Evolutionary conservation across 169 alveolate genomes (phyloP), one percentile per base, ranked within the genome.

Genomic region (Plasmodium yoelii): DNA sequence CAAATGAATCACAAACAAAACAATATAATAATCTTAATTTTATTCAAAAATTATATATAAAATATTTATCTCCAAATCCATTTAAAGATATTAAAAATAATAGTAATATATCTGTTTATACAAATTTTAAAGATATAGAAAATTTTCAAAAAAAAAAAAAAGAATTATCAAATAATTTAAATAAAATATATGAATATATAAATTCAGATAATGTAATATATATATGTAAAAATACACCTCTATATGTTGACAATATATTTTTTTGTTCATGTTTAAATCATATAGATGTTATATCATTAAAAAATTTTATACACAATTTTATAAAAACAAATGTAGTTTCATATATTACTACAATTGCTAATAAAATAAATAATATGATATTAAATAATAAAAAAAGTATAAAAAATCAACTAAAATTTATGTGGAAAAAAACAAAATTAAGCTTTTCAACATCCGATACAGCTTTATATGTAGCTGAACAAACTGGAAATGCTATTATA

Each of bases 381-480:
- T 13, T 75, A 34, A 75, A 15, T 57, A 75, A 75, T 64, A 47
- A 67, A 64, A 75, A 75, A 51, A 75, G 77, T 22, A 49, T 75
- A 42, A 28, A 51, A 4, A 75, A 61, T 26, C 88, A 75, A 24
- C 28, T 75, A 18, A 75, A 75, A 44, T 75, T 75, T 55, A 75
- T 75, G 88, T 75, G 88, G 88, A 63, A 44, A 56, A 75, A 64
- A 64, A 61, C 88, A 13, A 75, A 75, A 15, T 15, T 63, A 2
- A 75, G 63, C 49, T 75, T 75, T 18, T 63, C 61, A 2, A 63
- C 88, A 6, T 63, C 77, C 2, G 88, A 75, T 63, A 77, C 88
- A 5, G 88, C 88, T 47, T 15, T 65, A 18, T 63, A 63, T 64
- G 88, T 75, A 12, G 73, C 88, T n/a, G 88, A 75, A 39, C 88